Conservation (phyloP, 1,139 yeast species). For the Kurtzmaniella quercitrusa region DNA sequence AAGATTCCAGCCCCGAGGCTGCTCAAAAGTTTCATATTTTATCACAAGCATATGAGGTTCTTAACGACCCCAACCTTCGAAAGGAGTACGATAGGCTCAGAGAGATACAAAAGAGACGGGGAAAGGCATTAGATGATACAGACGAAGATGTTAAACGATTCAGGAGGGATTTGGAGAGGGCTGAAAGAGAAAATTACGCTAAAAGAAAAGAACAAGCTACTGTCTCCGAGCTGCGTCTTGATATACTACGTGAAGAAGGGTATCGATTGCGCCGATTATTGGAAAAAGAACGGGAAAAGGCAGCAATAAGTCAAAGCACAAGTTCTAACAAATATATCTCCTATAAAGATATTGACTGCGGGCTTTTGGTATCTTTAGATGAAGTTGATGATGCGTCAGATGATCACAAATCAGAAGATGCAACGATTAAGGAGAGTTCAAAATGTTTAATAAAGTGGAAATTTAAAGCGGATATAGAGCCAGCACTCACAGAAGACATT, state of each 20-base stretch:
- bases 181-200: constrained; percentile 16
- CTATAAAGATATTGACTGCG: constrained; percentile 4
- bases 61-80: constrained; percentile 27
- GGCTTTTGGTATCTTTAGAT: background rate
- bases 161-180: constrained; percentile 29
- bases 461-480: constrained; percentile 31
- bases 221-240: constrained; percentile 18
- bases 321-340: background rate
- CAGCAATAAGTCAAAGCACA: background rate
- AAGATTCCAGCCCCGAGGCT: constrained; percentile 32
- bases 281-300: constrained; percentile 13
- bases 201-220: constrained; percentile 8
- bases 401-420: constrained; percentile 6
- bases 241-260: constrained; percentile 29
- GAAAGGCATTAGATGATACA: constrained; percentile 13
- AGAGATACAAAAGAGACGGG: constrained; percentile 13
- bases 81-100: constrained; percentile 34
- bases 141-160: constrained; percentile 27
- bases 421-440: constrained; percentile 3
- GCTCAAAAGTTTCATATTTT: constrained; percentile 35
- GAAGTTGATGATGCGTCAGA: constrained; percentile 1
- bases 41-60: constrained; percentile 35
- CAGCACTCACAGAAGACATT: constrained; percentile 26
- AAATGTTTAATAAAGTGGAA: constrained; percentile 41
- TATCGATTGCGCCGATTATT: constrained; percentile 20